These are phyloP conservation scores for Torulaspora quercuum DNA, from an alignment of 805 yeast genomes.

Conservation along the genomic window DNA sequence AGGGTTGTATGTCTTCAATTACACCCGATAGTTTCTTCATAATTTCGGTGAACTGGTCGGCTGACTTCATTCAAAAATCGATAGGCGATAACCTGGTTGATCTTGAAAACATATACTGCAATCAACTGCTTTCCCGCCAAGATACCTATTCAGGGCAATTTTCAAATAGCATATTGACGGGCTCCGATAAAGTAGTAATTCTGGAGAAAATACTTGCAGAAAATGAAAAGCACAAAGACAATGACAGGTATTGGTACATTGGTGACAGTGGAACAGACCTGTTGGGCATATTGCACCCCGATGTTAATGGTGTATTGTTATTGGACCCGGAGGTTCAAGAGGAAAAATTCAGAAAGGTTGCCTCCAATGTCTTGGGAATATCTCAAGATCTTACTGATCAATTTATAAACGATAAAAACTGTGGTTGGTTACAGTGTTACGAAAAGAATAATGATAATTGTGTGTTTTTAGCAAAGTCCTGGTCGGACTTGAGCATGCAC, in stretches of 20 bases:
- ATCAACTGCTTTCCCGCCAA: conserved; percentile 15
- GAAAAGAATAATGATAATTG: conserved; percentile 14
- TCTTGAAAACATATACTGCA: conserved; percentile 24
- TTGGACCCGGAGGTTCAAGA: conserved; percentile 22
- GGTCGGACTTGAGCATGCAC: conserved; percentile 19
- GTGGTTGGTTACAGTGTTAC: conserved; percentile 11
- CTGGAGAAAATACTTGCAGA: conserved; percentile 14
- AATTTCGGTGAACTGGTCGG: conserved; percentile 35
- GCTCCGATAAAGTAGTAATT: conserved; percentile 27
- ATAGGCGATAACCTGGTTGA: conserved; percentile 14
- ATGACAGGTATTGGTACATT: conserved; percentile 26
- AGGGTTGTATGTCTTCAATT: conserved; percentile 10
- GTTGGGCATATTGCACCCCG: conserved; percentile 28
- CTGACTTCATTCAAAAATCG: conserved; percentile 26
- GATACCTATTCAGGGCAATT: conserved; percentile 26
- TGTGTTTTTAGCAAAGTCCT: conserved; percentile 22
- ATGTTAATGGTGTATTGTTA: conserved; percentile 28
- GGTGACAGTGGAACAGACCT: conserved; percentile 38
- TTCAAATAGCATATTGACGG: conserved; percentile 25
- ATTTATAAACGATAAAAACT: conserved; percentile 4
- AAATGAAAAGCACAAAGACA: background rate
- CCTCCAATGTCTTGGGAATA: conserved; percentile 19
- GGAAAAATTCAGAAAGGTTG: conserved; percentile 23
- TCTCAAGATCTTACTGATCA: conserved; percentile 2
- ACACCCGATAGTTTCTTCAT: conserved; percentile 18